Evolutionary conservation across 148 eudicot species (phyloP), one percentile per base, ranked within the genome.

Genomic region (Talinum fruticosum): DNA sequence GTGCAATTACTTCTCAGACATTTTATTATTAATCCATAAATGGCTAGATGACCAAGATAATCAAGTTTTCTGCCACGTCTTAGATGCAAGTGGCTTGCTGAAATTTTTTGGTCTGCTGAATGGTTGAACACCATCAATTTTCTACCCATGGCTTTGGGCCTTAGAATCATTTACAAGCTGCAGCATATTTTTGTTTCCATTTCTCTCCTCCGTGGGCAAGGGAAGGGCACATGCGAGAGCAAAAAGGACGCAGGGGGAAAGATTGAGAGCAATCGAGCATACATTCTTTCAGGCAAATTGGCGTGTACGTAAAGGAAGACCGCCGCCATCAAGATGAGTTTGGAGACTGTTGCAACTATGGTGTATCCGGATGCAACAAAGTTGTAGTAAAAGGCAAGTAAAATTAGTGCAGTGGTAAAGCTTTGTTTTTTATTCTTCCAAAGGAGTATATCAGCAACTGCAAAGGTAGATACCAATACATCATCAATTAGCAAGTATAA

Each of bases 361-460:
- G 91, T 92, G 77, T 77, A 81, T 79, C 96, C 97, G 35, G 91
- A 83, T 66, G 90, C 90, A 66, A 92, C 79, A 32, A 91, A 92
- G 79, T 86, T 87, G 89, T 85, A 87, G 83, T 89, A 91, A 83
- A 93, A 80, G 38, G 97, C 91, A 59, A 81, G 76, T 81, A 92
- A 82, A 79, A 90, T 62, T 57, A 91, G 76, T 36, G 84, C 41
- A 38, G 82, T 69, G 34, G 83, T 76, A 26, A 87, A 79, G 45
- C 90, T 88, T 82, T 82, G 87, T 83, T 73, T 92, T 82, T 78
- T 87, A 82, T 95, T 86, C 84, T 89, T 95, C 97, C 96, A 92
- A 29, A 91, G 89, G 76, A 92, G 89, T 70, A 87, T 84, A 82
- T 92, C 91, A 83, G 96, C 97, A 88, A 88, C 99, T 95, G 97